phyloP scores from a whole-genome alignment of 257 asterid species.

The Agastache rugosa region DNA sequence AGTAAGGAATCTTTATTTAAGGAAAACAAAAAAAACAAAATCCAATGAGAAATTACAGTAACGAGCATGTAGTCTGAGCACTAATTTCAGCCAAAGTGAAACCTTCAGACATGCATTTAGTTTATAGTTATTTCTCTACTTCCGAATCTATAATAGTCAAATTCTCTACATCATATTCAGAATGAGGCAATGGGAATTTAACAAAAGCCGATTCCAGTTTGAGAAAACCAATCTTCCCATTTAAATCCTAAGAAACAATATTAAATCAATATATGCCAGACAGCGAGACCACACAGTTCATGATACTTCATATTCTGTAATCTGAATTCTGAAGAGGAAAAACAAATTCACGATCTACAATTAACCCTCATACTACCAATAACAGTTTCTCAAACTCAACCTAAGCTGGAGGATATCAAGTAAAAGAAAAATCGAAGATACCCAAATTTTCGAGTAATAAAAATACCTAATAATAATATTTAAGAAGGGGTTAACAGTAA shows the following conservation, averaged over 20 bases:
- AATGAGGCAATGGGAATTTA: background rate
- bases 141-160: background rate
- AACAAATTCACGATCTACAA: background rate
- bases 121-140: background rate
- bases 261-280: slow-evolving; percentile 1
- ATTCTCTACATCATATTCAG: background rate
- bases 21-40: background rate
- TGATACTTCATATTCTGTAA: background rate
- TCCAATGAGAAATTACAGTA: background rate
- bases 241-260: slow-evolving; percentile 15
- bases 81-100: slow-evolving; percentile 4
- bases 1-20: background rate
- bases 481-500: background rate
- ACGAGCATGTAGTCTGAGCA: slow-evolving; percentile 4
- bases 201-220: background rate
- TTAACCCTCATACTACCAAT: background rate
- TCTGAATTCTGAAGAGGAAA: slow-evolving; percentile 4
- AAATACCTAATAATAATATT: background rate
- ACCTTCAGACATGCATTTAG: background rate
- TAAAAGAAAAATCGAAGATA: background rate
- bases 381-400: slow-evolving; percentile 6
- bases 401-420: background rate
- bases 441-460: background rate
- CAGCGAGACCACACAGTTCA: background rate
- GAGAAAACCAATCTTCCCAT: slow-evolving; percentile 2